Percentiles rank a stretch among this genome's conserved stretches.
These are phyloP conservation scores for Epichloe sylvatica DNA, from an alignment of 2,329 filamentous ascomycete species.

Conservation along the genomic window DNA sequence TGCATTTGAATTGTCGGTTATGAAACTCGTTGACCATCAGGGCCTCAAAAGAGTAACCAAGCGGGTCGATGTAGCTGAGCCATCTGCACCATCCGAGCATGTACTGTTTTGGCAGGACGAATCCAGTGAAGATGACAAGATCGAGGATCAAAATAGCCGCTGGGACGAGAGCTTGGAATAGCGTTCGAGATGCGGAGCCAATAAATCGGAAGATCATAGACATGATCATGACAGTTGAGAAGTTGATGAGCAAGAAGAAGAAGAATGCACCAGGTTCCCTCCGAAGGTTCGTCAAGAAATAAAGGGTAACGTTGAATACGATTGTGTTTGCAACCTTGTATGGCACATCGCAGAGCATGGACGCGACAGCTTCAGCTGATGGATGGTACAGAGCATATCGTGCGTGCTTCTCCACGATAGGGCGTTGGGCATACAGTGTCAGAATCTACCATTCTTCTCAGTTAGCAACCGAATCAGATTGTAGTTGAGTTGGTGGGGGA, in stretches of 20 bases:
- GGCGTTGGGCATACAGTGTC: slow-evolving; percentile 74
- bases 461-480: not conserved
- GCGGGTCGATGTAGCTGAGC: slow-evolving; percentile 69
- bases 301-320: slow-evolving; percentile 65
- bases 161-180: slow-evolving; percentile 49
- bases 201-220: slow-evolving; percentile 78
- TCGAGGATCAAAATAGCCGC: slow-evolving; percentile 48
- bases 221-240: slow-evolving; percentile 61
- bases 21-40: slow-evolving; percentile 77
- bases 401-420: slow-evolving; percentile 81
- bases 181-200: slow-evolving; percentile 58
- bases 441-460: slow-evolving; percentile 41
- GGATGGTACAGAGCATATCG: slow-evolving; percentile 84
- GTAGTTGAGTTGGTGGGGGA: not conserved
- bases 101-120: slow-evolving; percentile 49
- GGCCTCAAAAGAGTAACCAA: slow-evolving; percentile 67
- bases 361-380: slow-evolving; percentile 73
- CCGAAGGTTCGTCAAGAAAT: slow-evolving; percentile 76
- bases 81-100: slow-evolving; percentile 73
- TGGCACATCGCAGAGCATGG: slow-evolving; percentile 75
- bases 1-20: slow-evolving; percentile 43
- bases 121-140: slow-evolving; percentile 58
- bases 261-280: slow-evolving; percentile 67
- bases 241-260: slow-evolving; percentile 67
- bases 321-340: slow-evolving; percentile 61